Conservation (phyloP, 495 filamentous ascomycete species). For the Neurospora hispaniola region DNA sequence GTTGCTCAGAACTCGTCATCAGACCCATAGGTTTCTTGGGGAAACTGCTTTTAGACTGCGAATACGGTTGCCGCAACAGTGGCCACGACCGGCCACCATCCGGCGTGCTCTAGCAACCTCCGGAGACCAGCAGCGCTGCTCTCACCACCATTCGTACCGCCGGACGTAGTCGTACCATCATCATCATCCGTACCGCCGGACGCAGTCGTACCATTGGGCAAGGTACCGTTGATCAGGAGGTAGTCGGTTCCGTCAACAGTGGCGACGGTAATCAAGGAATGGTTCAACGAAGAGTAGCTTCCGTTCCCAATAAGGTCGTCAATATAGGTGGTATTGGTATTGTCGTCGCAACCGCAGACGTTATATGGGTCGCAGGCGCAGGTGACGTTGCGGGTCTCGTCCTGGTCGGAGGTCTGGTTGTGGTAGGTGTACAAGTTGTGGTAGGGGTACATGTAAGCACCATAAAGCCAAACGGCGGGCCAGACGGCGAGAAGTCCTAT, state of each 20-base stretch:
- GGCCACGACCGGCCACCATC: conserved; percentile 50
- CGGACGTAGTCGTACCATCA: conserved; percentile 64
- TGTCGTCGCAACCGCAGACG: conserved; percentile 78
- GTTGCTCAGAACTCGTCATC: not conserved
- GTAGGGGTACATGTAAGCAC: conserved; percentile 63
- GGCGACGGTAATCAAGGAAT: conserved; percentile 49
- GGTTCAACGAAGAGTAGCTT: conserved; percentile 45
- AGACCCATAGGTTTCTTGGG: not conserved
- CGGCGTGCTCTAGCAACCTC: conserved; percentile 35
- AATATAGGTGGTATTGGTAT: conserved; percentile 48
- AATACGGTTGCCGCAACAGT: conserved; percentile 46
- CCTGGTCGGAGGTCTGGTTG: conserved; percentile 44
- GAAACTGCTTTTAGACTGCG: conserved; percentile 16
- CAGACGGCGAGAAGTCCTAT: conserved; percentile 45
- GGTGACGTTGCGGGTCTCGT: conserved; percentile 59
- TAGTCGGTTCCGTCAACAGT: conserved; percentile 65
- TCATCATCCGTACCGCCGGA: conserved; percentile 40
- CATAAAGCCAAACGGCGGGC: conserved; percentile 48
- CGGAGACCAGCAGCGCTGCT: conserved; percentile 26
- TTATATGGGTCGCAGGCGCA: conserved; percentile 64
- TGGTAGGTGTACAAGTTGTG: conserved; percentile 48
- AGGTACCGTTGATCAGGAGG: conserved; percentile 74
- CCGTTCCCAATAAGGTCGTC: conserved; percentile 55
- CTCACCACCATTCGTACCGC: conserved; percentile 31
- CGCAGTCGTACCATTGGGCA: conserved; percentile 75